phyloP scores from a whole-genome alignment of 2,329 filamentous ascomycete species.

The Aurifilum marmelostoma region DNA sequence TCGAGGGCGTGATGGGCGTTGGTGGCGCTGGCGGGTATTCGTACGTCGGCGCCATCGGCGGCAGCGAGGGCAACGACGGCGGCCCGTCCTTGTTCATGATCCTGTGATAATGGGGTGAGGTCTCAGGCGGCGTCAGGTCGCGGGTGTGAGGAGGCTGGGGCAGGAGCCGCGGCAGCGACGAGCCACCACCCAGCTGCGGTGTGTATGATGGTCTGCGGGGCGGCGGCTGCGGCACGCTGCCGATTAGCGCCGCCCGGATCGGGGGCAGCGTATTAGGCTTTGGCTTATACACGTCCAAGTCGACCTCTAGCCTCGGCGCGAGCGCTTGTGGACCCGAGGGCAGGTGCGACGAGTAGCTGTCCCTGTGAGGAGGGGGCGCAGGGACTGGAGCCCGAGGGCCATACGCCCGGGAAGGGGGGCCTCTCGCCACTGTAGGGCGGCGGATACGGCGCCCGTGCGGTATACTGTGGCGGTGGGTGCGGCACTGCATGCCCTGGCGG shows the following conservation, averaged over 20 bases:
- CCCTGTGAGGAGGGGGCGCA: conserved; percentile 27
- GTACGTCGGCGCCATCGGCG: conserved; percentile 16
- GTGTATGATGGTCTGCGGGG: conserved; percentile 21
- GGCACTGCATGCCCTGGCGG: conserved; percentile 31
- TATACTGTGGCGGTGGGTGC: conserved; percentile 3
- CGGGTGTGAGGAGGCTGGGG: conserved; percentile 15
- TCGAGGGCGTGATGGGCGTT: conserved; percentile 4
- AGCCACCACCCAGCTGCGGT: conserved; percentile 8
- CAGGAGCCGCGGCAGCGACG: conserved; percentile 22
- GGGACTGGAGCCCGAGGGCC: conserved; percentile 33
- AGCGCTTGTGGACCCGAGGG: conserved; percentile 19
- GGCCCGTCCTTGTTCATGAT: background rate
- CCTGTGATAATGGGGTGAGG: conserved; percentile 16
- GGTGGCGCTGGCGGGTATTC: conserved; percentile 4
- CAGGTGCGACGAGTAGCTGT: conserved; percentile 23
- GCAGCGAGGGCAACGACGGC: conserved; percentile 6
- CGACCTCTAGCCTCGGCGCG: conserved; percentile 23
- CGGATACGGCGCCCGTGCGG: conserved; percentile 29
- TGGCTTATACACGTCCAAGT: conserved; percentile 17
- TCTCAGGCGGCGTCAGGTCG: conserved; percentile 18
- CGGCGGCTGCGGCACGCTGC: background rate
- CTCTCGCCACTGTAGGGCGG: conserved; percentile 35
- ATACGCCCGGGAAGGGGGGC: conserved; percentile 36
- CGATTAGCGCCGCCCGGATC: conserved; percentile 16
- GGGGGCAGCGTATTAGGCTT: conserved; percentile 21